Evolutionary conservation across 768 basidiomycete species (phyloP), one percentile per base, ranked within the genome.

Genomic region (Dioszegia crocea): DNA sequence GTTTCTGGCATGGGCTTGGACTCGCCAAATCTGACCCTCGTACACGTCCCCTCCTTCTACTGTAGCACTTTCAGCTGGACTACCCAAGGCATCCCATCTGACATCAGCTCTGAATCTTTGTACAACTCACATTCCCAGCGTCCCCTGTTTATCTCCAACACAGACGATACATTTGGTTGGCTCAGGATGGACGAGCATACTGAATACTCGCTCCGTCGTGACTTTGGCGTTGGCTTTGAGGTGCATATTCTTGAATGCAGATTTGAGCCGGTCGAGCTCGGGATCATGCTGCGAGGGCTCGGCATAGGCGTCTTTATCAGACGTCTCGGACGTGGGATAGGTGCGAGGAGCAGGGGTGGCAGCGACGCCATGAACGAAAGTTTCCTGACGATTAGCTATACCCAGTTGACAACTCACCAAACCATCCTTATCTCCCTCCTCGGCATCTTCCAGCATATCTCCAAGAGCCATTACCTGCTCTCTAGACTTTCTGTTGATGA

Each of bases 201-300:
- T 71, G 58, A 76, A 80, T 11, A 78, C 73, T n/a, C 80, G 65
- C n/a, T 79, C 78, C 0, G 67, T 56, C 11, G 74, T 77, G 49
- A 78, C 72, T 51, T 75, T 77, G 4, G 70, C 69, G 46, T 73
- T 70, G 4, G 65, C 62, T n/a, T 58, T 56, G 12, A 78, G 55
- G 9, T 47, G 54, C 59, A 77, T 66, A 8, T 61, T 56, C 27
- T 64, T 62, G 61, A 78, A 77, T 1, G 54, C 59, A 8, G 60
- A 40, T 26, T 67, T 63, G 11, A 79, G 61, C 12, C 64, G 26
- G n/a, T 43, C 54, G 23, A 60, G 48, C 16, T 62, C 64, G 11
- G 39, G 43, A 27, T 56, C 54, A 10, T 53, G n/a, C 36, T 39
- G 36, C 24, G 51, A 53, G 1, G 51, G 51, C 24, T 53, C 51